Evolutionary conservation across 2,329 filamentous ascomycete genomes (phyloP), one percentile per base, ranked within the genome.

Genomic region (Sclerotinia sclerotiorum): DNA sequence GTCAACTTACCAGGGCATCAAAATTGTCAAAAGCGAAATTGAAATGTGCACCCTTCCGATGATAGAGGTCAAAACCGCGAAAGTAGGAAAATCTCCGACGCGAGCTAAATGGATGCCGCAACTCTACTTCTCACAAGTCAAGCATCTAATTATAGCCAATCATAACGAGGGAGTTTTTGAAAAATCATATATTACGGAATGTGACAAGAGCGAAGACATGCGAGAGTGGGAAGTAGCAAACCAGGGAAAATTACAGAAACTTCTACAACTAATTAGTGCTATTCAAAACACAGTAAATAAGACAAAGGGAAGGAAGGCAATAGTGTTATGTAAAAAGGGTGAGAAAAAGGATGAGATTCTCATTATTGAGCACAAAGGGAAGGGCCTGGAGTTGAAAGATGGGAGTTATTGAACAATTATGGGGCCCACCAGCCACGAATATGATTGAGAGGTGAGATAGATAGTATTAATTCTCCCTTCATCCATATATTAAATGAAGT

Each of bases 61-160:
- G 3, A 49, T 70, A 11, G 74, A 77, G 68, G 67, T 75, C 11
- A 76, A 76, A 64, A 72, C 72, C 29, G 67, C 39, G 32, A 54
- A 2, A 44, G 10, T 19, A 39, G 55, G 27, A 24, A 56, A 17
- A 56, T 62, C 5, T 21, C 69, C 24, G 21, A 67, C 15, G 54
- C 64, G 32, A 27, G 39, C 55, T 54, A 39, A 24, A n/a, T 63
- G 48, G 39, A 71, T 68, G 32, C 74, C 74, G 15, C 74, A 76
- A 32, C 70, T 74, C 11, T 76, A 73, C 70, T 72, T 76, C 63
- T 72, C 72, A 2, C 70, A 73, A 32, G 75, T 73, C 10, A 70
- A 69, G 15, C 63, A 69, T 39, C 67, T 76, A 4, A 68, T 72
- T 52, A 46, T 70, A 27, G 73, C 67, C 2, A 66, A 61, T 35